phyloP scores from a whole-genome alignment of 2,329 filamentous ascomycete species.

The Aspergillus sp. region DNA sequence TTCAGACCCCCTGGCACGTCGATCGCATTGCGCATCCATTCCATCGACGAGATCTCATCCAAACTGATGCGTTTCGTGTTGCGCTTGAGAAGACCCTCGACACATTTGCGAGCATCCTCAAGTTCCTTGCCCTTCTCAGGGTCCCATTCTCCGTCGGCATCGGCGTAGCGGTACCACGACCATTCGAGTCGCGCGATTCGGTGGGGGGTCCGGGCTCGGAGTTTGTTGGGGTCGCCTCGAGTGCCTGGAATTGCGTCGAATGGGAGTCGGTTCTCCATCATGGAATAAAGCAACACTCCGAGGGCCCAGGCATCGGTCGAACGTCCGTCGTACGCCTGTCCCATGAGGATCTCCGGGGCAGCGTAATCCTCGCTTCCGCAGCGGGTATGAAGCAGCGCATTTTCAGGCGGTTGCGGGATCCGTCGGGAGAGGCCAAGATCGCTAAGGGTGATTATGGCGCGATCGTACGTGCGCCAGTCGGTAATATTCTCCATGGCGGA shows the following conservation, averaged over 20 bases:
- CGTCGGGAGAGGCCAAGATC: constrained; percentile 87
- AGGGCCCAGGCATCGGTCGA: constrained; percentile 93
- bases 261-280: constrained; percentile 88
- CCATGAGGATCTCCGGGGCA: constrained; percentile 93
- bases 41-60: constrained; percentile 67
- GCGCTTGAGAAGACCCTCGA: constrained; percentile 81
- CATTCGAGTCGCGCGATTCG: constrained; percentile 95
- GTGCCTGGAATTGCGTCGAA: constrained; percentile 87
- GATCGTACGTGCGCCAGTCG: constrained; percentile 73
- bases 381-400: constrained; percentile 85
- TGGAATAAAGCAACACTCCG: constrained; percentile 86
- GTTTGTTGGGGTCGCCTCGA: constrained; percentile 67
- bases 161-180: constrained; percentile 86
- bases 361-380: constrained; percentile 98
- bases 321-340: constrained; percentile 89
- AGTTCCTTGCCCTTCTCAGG: constrained; percentile 63
- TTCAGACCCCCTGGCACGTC: constrained; percentile 60
- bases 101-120: constrained; percentile 73
- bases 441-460: constrained; percentile 82
- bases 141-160: constrained; percentile 86
- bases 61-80: constrained; percentile 75
- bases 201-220: constrained; percentile 81
- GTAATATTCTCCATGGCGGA: constrained; percentile 64
- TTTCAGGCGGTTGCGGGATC: constrained; percentile 69
- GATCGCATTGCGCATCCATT: constrained; percentile 78